Base-by-base conservation (phyloP, 1,284 basidiomycete genomes). In the Caloboletus inedulis region DNA sequence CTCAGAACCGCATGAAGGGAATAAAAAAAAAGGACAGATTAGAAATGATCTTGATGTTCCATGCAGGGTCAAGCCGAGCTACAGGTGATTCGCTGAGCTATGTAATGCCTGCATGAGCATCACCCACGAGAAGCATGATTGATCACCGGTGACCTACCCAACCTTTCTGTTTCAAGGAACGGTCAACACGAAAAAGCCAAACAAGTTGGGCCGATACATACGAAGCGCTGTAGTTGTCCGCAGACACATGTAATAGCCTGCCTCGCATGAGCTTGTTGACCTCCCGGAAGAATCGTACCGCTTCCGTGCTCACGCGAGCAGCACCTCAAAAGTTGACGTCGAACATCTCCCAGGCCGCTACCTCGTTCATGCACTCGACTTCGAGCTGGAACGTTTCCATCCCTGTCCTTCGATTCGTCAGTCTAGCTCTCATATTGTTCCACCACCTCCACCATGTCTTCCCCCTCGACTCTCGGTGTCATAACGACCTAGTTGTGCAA, bases 291-390 rank as follows among this genome's bases (percentile, higher is more conserved):
- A 69, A 63, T 29, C 57, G 53, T 30, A 73, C 57, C 0, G 71
- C 69, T 43, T 65, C 66, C 23, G 51, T 52, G 19, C 55, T 62
- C 14, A 71, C 67, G 8, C 54, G 49, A 4, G 48, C 51, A 0
- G 64, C 61, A 4, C 65, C 70, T 68, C 67, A 70, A 54, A 71
- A 67, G 44, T 70, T 58, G 31, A 66, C 59, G n/a, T 72, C 68
- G 31, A 72, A 65, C 29, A 68, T 37, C 4, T 44, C 43, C 6
- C 64, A 59, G 1, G 63, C 69, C 0, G 31, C 48, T 9, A 55
- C 54, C 2, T 71, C 65, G 30, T 23, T 19, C 21, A 48, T n/a
- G 25, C n/a, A 60, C 14, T 60, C 58, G 29, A 58, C 33, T 25
- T 60, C 18, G 19, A 37, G 12, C 10, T 37, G 12, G 18, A 37